These are phyloP conservation scores for Aspergillus bombycis DNA, from an alignment of 2,329 filamentous ascomycete species.

Conservation along the genomic window DNA sequence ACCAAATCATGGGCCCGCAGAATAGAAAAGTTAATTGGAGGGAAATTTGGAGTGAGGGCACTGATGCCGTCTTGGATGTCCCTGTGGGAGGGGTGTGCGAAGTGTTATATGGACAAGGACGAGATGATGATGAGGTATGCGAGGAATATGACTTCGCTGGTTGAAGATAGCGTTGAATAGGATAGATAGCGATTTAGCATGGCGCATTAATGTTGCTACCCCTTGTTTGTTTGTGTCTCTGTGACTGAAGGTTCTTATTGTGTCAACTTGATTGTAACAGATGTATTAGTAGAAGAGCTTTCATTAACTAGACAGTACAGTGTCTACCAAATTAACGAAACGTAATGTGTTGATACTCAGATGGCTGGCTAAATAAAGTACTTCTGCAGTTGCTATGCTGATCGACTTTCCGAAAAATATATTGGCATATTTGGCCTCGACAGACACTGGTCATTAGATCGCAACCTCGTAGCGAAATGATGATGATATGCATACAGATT, in stretches of 20 bases:
- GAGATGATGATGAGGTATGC: slow-evolving; percentile 38
- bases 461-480: no score
- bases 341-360: no score
- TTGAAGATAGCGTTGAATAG: background rate
- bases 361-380: no score
- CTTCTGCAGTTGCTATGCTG: no score
- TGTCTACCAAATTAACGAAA: no score
- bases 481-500: background rate
- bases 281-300: background rate
- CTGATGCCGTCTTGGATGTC: slow-evolving; percentile 96
- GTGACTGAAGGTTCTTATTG: background rate
- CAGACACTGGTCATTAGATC: background rate
- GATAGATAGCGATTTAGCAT: background rate
- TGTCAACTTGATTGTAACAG: background rate
- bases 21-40: slow-evolving; percentile 68
- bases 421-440: background rate
- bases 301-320: background rate
- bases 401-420: background rate
- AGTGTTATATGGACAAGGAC: slow-evolving; percentile 76
- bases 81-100: slow-evolving; percentile 94
- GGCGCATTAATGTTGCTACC: slow-evolving; percentile 3
- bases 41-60: slow-evolving; percentile 85
- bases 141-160: slow-evolving; percentile 13
- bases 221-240: background rate
- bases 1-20: slow-evolving; percentile 46